Percentiles rank a stretch among this genome's conserved stretches.
These are phyloP conservation scores for Globisporangium radiosum DNA, from an alignment of 352 stramenopile genomes.

Conservation along the genomic window DNA sequence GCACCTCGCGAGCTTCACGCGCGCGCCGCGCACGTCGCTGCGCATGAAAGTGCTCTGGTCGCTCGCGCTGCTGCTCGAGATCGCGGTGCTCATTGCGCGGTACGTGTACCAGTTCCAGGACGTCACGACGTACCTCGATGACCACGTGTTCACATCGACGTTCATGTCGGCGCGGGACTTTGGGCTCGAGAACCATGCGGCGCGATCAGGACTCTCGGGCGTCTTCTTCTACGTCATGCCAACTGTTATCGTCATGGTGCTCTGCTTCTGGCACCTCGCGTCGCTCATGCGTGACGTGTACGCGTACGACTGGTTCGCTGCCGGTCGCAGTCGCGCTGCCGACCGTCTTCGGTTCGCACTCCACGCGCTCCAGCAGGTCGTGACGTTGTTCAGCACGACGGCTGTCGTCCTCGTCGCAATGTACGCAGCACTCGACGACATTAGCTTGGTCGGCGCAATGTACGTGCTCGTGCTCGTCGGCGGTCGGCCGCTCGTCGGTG, in stretches of 20 bases:
- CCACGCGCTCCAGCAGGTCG: slow-evolving; percentile 49
- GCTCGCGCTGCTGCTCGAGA: slow-evolving; percentile 62
- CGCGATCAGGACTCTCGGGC: slow-evolving; percentile 46
- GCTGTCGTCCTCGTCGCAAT: slow-evolving; percentile 64
- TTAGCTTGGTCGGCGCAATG: slow-evolving; percentile 54
- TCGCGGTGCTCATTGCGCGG: slow-evolving; percentile 53
- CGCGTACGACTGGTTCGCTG: slow-evolving; percentile 57
- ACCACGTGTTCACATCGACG: slow-evolving; percentile 55
- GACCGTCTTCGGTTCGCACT: slow-evolving; percentile 48
- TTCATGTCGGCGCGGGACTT: slow-evolving; percentile 74
- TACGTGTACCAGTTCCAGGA: slow-evolving; percentile 82
- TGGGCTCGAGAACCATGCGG: slow-evolving; percentile 61
- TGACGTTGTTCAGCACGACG: slow-evolving; percentile 70
- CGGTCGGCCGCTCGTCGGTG: slow-evolving; percentile 40
- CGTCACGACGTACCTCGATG: slow-evolving; percentile 55
- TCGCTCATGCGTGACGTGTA: slow-evolving; percentile 64
- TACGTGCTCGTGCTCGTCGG: slow-evolving; percentile 63
- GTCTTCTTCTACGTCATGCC: slow-evolving; percentile 79
- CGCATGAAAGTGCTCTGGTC: slow-evolving; percentile 73
- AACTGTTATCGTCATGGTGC: slow-evolving; percentile 55
- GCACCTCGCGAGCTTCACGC: slow-evolving; percentile 63
- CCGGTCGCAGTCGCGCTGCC: slow-evolving; percentile 38
- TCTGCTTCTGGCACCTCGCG: slow-evolving; percentile 80
- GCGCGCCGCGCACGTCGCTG: slow-evolving; percentile 57
- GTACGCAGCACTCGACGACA: slow-evolving; percentile 49